A percentile compares a stretch with the other conserved stretches of the same genome.
These are phyloP conservation scores for Nannochloropsis oceanica DNA, from an alignment of 108 stramenopile genomes.

Conservation along the genomic window DNA sequence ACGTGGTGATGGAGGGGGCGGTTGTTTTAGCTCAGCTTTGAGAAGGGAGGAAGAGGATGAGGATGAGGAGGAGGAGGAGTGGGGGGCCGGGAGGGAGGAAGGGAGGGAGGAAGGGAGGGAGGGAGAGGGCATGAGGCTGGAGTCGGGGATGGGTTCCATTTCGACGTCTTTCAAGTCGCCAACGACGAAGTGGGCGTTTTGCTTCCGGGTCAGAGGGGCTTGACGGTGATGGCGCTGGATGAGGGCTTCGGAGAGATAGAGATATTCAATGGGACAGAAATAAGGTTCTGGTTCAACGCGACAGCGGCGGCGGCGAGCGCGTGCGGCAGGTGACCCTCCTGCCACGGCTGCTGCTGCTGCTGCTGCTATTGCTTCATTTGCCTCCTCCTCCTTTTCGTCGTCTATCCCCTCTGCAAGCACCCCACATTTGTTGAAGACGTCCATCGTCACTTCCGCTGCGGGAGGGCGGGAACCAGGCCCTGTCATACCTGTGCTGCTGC, in stretches of 20 bases:
- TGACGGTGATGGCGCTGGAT: background rate
- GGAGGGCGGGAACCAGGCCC: background rate
- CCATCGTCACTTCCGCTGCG: background rate
- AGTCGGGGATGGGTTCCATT: background rate
- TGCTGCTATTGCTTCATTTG: background rate
- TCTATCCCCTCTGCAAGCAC: background rate
- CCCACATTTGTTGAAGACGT: background rate
- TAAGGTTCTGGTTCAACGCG: background rate
- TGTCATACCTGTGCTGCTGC: background rate
- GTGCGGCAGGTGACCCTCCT: background rate
- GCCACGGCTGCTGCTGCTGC: background rate
- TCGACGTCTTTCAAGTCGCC: background rate
- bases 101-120: background rate
- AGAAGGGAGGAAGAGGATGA: background rate
- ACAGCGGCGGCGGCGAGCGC: background rate
- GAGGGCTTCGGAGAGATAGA: background rate
- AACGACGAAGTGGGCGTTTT: background rate
- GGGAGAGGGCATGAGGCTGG: background rate
- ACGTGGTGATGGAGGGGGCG: background rate
- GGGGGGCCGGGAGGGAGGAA: background rate
- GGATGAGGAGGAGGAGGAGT: background rate
- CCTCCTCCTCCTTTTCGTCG: background rate
- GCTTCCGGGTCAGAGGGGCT: background rate
- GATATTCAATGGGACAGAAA: background rate
- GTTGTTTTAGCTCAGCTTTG: background rate